A percentile compares a stretch with the other conserved stretches of the same genome.
phyloP scores from a whole-genome alignment of 2,329 filamentous ascomycete genomes.

The Coniochaeta sp. region DNA sequence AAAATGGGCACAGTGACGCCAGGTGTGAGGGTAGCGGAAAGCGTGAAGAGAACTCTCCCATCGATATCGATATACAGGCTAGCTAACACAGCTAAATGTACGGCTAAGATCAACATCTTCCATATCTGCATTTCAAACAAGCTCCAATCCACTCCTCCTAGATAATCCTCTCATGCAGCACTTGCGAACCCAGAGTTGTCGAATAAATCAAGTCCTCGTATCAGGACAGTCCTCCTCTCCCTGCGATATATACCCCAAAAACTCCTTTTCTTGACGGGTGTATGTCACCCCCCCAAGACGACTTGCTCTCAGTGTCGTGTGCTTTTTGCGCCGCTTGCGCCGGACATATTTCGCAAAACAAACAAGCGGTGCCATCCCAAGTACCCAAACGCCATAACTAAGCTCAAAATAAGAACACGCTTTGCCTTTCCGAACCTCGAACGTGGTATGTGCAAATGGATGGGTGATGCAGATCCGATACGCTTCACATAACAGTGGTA shows the following conservation, averaged over 20 bases:
- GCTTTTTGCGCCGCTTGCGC: background rate
- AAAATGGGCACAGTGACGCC: too few species aligned
- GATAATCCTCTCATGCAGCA: too few species aligned
- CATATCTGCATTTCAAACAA: too few species aligned
- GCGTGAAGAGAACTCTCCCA: too few species aligned
- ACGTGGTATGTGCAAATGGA: background rate
- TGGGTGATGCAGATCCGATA: background rate
- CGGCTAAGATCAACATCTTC: too few species aligned
- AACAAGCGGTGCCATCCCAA: background rate
- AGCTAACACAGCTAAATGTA: too few species aligned
- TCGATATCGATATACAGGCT: too few species aligned
- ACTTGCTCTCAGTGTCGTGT: background rate
- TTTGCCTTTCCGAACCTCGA: background rate
- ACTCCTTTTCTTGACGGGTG: background rate
- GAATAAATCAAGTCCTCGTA: background rate
- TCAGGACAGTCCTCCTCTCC: background rate
- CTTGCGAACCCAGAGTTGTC: background rate
- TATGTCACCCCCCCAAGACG: background rate
- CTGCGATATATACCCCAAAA: background rate
- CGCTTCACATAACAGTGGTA: background rate
- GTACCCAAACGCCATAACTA: background rate
- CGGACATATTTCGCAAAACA: background rate
- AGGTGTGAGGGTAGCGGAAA: too few species aligned
- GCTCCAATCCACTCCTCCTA: too few species aligned
- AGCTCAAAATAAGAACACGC: background rate